These are phyloP conservation scores for Calonectria hawksworthii DNA, from an alignment of 2,329 filamentous ascomycete species.

Conservation along the genomic window DNA sequence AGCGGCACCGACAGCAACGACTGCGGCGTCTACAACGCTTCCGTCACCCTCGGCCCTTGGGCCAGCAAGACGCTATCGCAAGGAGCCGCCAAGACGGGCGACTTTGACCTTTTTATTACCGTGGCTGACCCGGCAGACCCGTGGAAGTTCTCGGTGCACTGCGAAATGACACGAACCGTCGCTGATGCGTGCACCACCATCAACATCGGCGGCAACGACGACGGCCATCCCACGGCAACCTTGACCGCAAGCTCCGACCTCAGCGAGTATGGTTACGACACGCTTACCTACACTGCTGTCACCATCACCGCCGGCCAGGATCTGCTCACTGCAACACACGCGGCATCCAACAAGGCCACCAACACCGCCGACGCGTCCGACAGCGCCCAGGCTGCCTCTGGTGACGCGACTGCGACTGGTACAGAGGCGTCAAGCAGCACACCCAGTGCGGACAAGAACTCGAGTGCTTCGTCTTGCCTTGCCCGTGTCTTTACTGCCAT, in stretches of 20 bases:
- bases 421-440: not conserved
- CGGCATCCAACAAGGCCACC: not conserved
- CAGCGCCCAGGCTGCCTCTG: not conserved
- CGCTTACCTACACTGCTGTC: not conserved
- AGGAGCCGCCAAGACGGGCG: conserved; percentile 13
- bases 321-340: conserved; percentile 1
- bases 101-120: conserved; percentile 1
- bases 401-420: too few relatives aligned
- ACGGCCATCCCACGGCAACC: conserved; percentile 1
- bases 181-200: conserved; percentile 9
- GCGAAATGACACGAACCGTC: conserved; percentile 12
- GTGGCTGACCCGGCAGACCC: not conserved
- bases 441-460: not conserved
- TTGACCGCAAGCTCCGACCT: not conserved
- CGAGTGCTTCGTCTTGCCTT: not conserved
- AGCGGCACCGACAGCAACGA: not conserved
- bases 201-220: conserved; percentile 22
- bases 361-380: not conserved
- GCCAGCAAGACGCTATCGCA: conserved; percentile 26
- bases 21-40: conserved; percentile 17
- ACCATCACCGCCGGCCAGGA: conserved; percentile 25
- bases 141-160: conserved; percentile 20
- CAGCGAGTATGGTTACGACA: not conserved
- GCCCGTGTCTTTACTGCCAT: not conserved
- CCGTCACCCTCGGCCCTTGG: conserved; percentile 27